Evolutionary conservation across 1,284 basidiomycete species (phyloP), one percentile per base, ranked within the genome.

Genomic region (Neonothopanus nambi): DNA sequence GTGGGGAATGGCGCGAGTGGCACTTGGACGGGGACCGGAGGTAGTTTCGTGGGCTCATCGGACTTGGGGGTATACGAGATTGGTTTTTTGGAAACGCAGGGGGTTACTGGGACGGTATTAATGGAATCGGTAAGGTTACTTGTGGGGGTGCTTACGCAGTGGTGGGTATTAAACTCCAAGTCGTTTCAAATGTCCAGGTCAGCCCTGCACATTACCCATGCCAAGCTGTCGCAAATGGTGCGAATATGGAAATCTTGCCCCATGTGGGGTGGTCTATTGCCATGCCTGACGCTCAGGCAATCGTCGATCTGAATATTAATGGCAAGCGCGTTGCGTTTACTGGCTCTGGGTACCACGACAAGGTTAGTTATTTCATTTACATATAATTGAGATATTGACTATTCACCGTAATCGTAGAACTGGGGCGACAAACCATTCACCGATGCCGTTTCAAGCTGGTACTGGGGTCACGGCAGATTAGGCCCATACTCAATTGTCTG

Each of bases 311-410:
- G 13, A 24, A 20, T 3, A 48, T 61, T 12, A 35, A 39, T 33
- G 59, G 56, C 3, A 30, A 37, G 5, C 35, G 9, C 24, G 33
- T 35, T 11, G 2, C 9, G 33, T 60, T 43, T 37, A 51, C 18
- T 42, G 61, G 61, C 1, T 28, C 48, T 2, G 61, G 61, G 20
- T 62, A 62, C 40, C 61, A 62, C 35, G 59, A 62, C 45, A 60
- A 56, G 50, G 61, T 58, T 12, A 17, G 23, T 13, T 40, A 17
- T 24, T 5, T 26, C 20, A 28, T 40, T 11, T 28, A 15, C 9
- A 5, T 24, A 11, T 37, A 43, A 9, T 26, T 12, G 28, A 11
- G 5, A 17, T 12, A 7, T 50, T 7, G 13, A 26, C 20, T 12
- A 23, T 41, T 24, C 12, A 17, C 35, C n/a, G 6, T 17, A n/a